These are phyloP conservation scores for Domatiomyces globalis DNA, from an alignment of 2,329 filamentous ascomycete genomes.

Conservation along the genomic window DNA sequence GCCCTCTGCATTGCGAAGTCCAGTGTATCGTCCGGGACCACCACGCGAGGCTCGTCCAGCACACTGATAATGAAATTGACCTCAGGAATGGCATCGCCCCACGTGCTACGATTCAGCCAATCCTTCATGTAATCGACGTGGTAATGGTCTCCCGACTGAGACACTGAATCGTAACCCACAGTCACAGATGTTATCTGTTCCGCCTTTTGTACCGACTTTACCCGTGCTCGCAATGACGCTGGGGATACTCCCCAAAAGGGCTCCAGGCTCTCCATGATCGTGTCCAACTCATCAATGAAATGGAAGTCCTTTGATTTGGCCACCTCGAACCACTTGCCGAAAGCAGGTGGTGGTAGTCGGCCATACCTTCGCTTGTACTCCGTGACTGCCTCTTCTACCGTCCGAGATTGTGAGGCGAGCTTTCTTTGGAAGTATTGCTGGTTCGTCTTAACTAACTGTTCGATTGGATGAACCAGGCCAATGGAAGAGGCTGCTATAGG, in stretches of 20 bases:
- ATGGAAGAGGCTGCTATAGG: not conserved
- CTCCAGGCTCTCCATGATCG: slow-evolving; percentile 1
- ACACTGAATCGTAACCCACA: not conserved
- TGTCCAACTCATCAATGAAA: slow-evolving; percentile 8
- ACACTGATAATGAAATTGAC: slow-evolving; percentile 2
- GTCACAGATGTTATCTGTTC: not conserved
- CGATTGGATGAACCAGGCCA: not conserved
- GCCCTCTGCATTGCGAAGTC: slow-evolving; percentile 18
- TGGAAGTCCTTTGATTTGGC: slow-evolving; percentile 4
- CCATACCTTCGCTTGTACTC: slow-evolving; percentile 39
- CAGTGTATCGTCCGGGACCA: slow-evolving; percentile 1
- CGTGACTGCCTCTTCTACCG: slow-evolving; percentile 34
- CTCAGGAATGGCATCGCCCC: slow-evolving; percentile 1
- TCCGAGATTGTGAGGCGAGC: slow-evolving; percentile 12
- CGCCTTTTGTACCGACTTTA: not conserved
- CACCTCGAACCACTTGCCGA: slow-evolving; percentile 44
- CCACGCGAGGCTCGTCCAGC: slow-evolving; percentile 4
- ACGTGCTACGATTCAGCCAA: not conserved
- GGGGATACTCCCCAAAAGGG: slow-evolving; percentile 1
- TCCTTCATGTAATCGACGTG: not conserved
- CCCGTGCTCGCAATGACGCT: not conserved
- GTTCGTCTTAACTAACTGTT: not conserved
- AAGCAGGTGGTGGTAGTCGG: slow-evolving; percentile 42
- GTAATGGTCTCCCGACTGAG: not conserved
- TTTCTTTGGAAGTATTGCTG: not conserved